These are phyloP conservation scores for Pterocarpus macrocarpus DNA, from an alignment of 306 rosid genomes.

Conservation along the genomic window DNA sequence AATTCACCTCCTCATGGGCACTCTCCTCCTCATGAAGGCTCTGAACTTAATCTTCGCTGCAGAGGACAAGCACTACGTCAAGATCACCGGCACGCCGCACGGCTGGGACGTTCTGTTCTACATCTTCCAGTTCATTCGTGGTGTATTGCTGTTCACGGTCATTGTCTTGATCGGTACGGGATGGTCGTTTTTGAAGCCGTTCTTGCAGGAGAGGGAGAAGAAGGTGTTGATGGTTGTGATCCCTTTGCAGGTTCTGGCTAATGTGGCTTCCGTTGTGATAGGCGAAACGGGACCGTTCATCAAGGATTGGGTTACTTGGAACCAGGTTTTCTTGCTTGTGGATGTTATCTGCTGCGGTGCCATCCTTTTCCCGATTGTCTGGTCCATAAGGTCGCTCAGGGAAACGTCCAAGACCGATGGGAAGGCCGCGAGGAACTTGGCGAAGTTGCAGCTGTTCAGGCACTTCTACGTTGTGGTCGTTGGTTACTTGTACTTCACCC, in stretches of 20 bases:
- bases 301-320: conserved; percentile 95
- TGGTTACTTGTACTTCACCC: conserved; percentile 81
- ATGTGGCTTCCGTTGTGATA: conserved; percentile 81
- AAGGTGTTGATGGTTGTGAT: conserved; percentile 93
- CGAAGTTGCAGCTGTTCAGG: conserved; percentile 84
- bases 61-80: conserved; percentile 86
- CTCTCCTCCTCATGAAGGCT: conserved; percentile 70
- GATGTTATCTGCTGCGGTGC: conserved; percentile 92
- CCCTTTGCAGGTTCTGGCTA: conserved; percentile 93
- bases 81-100: conserved; percentile 83
- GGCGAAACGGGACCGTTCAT: conserved; percentile 94
- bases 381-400: conserved; percentile 86
- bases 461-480: conserved; percentile 87
- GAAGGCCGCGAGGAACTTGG: conserved; percentile 82
- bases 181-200: conserved; percentile 88
- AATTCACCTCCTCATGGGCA: conserved; percentile 80
- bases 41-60: conserved; percentile 84
- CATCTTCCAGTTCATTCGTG: conserved; percentile 84
- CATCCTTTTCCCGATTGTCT: conserved; percentile 87
- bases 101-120: conserved; percentile 95
- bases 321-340: conserved; percentile 85
- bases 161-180: conserved; percentile 91
- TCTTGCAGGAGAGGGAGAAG: conserved; percentile 89
- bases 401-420: conserved; percentile 94
- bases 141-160: conserved; percentile 75